phyloP scores from a whole-genome alignment of 352 stramenopile species.

The Chrysophaeum taylorii region DNA sequence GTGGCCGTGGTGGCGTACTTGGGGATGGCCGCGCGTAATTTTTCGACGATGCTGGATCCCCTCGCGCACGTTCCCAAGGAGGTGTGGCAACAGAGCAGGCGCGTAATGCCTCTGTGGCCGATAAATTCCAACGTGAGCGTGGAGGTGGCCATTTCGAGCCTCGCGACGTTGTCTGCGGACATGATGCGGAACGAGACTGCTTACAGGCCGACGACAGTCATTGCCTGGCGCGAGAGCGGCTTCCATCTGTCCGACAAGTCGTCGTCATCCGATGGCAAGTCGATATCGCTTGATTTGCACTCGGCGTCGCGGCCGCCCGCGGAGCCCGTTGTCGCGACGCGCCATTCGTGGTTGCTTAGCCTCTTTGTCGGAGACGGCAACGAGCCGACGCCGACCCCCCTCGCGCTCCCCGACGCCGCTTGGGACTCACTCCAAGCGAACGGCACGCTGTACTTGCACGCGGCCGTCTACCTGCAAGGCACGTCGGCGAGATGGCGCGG shows the following conservation, averaged over 20 bases:
- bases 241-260: not conserved
- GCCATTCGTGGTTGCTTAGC: not conserved
- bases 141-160: constrained; percentile 6
- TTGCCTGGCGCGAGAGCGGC: constrained; percentile 1
- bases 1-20: too few species aligned
- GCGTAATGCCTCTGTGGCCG: not conserved
- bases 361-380: not conserved
- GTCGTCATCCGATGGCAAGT: not conserved
- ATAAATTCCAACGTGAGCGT: not conserved
- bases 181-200: not conserved
- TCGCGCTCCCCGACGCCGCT: not conserved
- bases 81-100: not conserved
- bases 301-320: too few species aligned
- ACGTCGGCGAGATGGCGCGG: not conserved
- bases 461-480: not conserved
- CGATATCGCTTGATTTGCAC: not conserved
- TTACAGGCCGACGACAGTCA: not conserved
- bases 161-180: not conserved
- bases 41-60: not conserved
- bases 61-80: not conserved
- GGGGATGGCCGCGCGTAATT: not conserved
- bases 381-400: not conserved
- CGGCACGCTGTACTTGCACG: constrained; percentile 3
- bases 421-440: constrained; percentile 1
- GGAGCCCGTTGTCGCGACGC: too few species aligned